Evolutionary conservation across 345 rosid genomes (phyloP).

Genomic region (Tarenaya hassleriana): DNA sequence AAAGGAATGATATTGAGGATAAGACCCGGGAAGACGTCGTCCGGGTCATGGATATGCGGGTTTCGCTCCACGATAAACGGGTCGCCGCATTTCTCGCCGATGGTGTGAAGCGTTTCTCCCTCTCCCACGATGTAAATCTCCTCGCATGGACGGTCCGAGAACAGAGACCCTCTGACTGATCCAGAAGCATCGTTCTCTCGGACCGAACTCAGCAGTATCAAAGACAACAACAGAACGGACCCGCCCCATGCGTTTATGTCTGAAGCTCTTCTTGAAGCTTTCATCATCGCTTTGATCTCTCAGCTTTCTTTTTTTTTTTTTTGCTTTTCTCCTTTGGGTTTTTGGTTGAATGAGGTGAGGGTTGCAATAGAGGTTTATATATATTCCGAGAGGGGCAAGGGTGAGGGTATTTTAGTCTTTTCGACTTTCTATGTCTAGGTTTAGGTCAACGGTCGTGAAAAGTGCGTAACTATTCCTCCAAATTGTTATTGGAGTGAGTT

Average conservation of each 20-base stretch:
- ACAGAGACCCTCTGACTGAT: slow-evolving; percentile 37
- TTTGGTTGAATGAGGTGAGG: too few relatives aligned
- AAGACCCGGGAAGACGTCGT: slow-evolving; percentile 74
- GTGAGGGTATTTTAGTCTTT: too few relatives aligned
- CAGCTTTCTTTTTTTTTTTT: background rate
- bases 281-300: slow-evolving; percentile 7
- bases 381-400: too few relatives aligned
- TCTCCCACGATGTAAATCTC: slow-evolving; percentile 72
- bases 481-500: too few relatives aligned
- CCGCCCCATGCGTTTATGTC: slow-evolving; percentile 65
- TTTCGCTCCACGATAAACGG: slow-evolving; percentile 70
- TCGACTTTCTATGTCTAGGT: too few relatives aligned
- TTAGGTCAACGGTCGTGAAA: too few relatives aligned
- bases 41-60: slow-evolving; percentile 82
- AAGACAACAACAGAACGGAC: slow-evolving; percentile 38
- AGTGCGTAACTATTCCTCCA: too few relatives aligned
- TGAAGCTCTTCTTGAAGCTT: slow-evolving; percentile 19
- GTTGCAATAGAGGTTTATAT: too few relatives aligned
- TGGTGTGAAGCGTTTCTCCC: slow-evolving; percentile 73
- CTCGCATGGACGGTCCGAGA: slow-evolving; percentile 46
- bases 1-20: slow-evolving; percentile 65
- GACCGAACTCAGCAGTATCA: slow-evolving; percentile 48
- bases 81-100: slow-evolving; percentile 73
- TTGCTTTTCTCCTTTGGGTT: background rate
- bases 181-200: slow-evolving; percentile 35